Evolutionary conservation across 257 asterid species (phyloP), one percentile per base, ranked within the genome.

Genomic region (Solanum ossicruentum): DNA sequence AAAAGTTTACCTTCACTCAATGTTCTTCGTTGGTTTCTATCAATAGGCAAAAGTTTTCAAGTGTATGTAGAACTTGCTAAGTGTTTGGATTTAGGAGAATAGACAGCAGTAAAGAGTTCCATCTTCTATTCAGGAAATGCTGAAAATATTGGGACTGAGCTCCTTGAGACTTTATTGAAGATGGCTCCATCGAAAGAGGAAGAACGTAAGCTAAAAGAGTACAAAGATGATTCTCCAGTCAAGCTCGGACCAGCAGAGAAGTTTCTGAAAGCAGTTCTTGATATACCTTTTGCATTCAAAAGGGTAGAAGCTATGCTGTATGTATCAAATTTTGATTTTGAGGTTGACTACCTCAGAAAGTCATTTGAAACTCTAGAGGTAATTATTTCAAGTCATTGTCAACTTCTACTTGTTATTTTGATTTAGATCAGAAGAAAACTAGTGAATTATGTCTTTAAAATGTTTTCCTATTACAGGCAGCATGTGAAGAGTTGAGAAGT

Each of bases 121-220:
- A 57, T 75, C 13, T 13, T 77, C 39, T 52, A 26, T 77, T 51
- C 83, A 86, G 88, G 88, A 54, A 86, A 86, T 84, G 88, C 28
- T 16, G 88, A 86, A 63, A 66, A 80, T 51, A 72, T 86, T 26
- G 88, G 88, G 28, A 78, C 78, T 55, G 88, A 86, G 69, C 73
- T 86, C 69, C 88, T 86, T 79, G 88, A 86, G 85, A 84, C 83
- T 78, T 86, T 86, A 65, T 78, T 84, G 82, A 86, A 84, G 78
- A 86, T 86, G 88, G 86, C 85, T 41, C 88, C 88, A 67, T 49
- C 88, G 18, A 86, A 83, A n/a, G 88, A 86, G 75, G 88, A 86
- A 57, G 88, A 86, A 80, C 82, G 65, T 23, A 86, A 83, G 13
- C 85, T 86, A 13, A 86, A 78, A 78, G 86, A 86, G 20, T 84